A percentile compares a stretch with the other conserved stretches of the same genome.
phyloP scores from a whole-genome alignment of 202 grass and related monocot genomes.

The Carex sylvatica region DNA sequence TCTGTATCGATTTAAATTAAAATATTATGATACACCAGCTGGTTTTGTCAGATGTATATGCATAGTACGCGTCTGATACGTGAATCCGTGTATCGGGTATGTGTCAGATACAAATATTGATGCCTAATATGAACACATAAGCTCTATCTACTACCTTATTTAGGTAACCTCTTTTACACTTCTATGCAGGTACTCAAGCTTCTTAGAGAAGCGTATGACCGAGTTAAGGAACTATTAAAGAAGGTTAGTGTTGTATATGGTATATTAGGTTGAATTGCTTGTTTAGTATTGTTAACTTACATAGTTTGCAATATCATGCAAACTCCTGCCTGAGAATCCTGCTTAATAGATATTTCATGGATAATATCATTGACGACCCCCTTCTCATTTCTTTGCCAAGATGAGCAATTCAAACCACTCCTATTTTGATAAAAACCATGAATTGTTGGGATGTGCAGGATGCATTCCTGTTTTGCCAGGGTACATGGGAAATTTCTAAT shows the following conservation, averaged over 20 bases:
- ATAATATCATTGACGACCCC: neutral
- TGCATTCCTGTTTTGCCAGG: too few relatives aligned
- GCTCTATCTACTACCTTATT: neutral
- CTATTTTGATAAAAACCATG: neutral
- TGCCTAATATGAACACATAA: neutral
- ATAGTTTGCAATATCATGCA: neutral
- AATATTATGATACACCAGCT: neutral
- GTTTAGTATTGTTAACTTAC: neutral
- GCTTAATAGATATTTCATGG: neutral
- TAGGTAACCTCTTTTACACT: neutral
- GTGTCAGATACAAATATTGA: neutral
- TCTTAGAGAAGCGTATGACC: constrained; percentile 92
- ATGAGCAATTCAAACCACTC: neutral
- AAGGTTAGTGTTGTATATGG: constrained; percentile 53
- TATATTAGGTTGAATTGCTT: neutral
- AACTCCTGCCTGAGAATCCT: neutral
- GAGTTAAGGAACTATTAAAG: constrained; percentile 76
- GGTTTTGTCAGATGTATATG: neutral
- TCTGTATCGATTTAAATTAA: neutral
- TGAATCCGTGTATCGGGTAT: neutral
- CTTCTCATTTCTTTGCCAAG: neutral
- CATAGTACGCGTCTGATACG: neutral
- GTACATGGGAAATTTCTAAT: neutral
- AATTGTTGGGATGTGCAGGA: too few relatives aligned
- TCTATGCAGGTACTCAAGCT: constrained; percentile 78